Evolutionary conservation across 345 rosid species (phyloP).

Genomic region (Gossypium herbaceum): DNA sequence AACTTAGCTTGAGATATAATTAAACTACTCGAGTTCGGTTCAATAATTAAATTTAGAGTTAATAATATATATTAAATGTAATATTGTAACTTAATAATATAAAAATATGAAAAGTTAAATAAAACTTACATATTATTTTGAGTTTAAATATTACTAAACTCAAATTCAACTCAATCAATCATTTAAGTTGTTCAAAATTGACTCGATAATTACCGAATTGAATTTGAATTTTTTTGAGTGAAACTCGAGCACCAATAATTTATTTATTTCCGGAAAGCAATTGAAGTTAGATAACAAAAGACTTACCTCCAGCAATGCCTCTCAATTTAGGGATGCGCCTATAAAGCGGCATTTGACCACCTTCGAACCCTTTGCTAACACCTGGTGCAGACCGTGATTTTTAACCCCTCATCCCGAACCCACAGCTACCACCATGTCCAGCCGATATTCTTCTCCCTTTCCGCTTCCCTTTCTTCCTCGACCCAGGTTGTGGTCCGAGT

Average conservation of each 20-base stretch:
- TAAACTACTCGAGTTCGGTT: accelerated
- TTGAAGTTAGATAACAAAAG: neutral
- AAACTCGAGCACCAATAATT: no score
- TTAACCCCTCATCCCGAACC: conserved; percentile 98
- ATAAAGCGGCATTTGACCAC: conserved; percentile 94
- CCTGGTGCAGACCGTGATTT: conserved; percentile 95
- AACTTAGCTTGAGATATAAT: accelerated
- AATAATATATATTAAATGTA: no score
- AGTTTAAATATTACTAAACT: no score
- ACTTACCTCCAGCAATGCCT: conserved; percentile 34
- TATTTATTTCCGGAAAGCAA: neutral
- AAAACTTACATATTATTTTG: no score
- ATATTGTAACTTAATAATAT: no score
- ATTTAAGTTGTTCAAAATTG: no score
- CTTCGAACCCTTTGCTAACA: conserved; percentile 79
- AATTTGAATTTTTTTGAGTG: no score
- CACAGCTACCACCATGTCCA: conserved; percentile 91
- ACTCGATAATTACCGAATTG: no score
- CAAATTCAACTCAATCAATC: accelerated
- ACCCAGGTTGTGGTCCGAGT: conserved; percentile 86
- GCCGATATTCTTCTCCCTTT: conserved; percentile 91
- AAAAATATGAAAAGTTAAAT: no score
- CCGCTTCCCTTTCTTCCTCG: conserved; percentile 82
- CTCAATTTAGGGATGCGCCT: conserved; percentile 86
- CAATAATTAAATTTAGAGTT: no score